Percentiles rank a stretch among this genome's conserved stretches.
These are phyloP conservation scores for Candida saitoana DNA, from an alignment of 805 yeast genomes.

Conservation along the genomic window DNA sequence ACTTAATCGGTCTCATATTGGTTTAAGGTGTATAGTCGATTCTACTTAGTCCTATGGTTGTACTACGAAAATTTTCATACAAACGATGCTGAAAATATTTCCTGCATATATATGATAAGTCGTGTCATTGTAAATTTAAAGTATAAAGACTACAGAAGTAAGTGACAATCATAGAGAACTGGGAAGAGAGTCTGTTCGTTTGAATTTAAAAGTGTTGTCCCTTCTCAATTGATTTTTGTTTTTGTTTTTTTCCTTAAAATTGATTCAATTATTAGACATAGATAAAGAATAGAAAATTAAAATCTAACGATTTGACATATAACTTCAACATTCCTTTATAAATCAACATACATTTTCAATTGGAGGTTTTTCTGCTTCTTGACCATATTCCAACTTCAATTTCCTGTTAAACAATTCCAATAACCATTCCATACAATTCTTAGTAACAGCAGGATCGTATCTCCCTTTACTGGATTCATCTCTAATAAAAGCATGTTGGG, in stretches of 20 bases:
- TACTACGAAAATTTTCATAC: constrained; percentile 4
- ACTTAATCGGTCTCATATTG: constrained; percentile 48
- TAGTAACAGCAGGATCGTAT: constrained; percentile 73
- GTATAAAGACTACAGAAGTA: no score
- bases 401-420: constrained; percentile 67
- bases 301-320: no score
- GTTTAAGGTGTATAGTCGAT: constrained; percentile 7
- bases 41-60: constrained; percentile 7
- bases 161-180: no score
- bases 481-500: constrained; percentile 80
- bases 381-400: constrained; percentile 65
- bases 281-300: no score
- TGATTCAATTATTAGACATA: no score
- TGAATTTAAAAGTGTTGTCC: no score
- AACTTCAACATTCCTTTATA: no score
- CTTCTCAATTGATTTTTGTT: no score
- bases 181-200: no score
- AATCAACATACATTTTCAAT: constrained; percentile 66
- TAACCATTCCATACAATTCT: constrained; percentile 61
- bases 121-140: not conserved
- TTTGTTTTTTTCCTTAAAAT: no score
- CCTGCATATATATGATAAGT: not conserved
- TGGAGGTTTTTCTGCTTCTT: constrained; percentile 46
- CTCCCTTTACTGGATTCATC: constrained; percentile 80
- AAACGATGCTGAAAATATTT: constrained; percentile 5